Evolutionary conservation across 192 early-diverging fungal genomes (phyloP).

Genomic region (Dimargaris cristalligena): DNA sequence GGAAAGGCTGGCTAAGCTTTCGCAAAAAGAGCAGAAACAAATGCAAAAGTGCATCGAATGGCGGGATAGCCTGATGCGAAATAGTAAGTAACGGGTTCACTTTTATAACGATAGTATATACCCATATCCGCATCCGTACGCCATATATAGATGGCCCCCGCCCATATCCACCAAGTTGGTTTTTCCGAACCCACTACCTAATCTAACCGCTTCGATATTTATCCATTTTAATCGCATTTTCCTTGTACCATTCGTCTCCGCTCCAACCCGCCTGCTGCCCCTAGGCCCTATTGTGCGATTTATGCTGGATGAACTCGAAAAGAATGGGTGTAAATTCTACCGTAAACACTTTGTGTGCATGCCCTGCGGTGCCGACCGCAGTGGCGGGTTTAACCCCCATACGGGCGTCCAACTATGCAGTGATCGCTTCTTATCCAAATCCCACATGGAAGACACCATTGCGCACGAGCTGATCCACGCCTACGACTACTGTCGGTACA

Average conservation of each 20-base stretch:
- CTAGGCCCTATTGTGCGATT: slow-evolving; percentile 70
- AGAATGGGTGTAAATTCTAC: slow-evolving; percentile 41
- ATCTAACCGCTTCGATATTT: neutral
- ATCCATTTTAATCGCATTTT: neutral
- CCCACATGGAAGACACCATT: slow-evolving; percentile 82
- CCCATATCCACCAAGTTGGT: neutral
- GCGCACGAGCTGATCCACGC: slow-evolving; percentile 86
- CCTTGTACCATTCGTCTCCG: neutral
- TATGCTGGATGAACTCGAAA: slow-evolving; percentile 62
- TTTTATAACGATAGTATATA: neutral
- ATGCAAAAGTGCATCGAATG: neutral
- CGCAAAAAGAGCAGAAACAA: too few species aligned
- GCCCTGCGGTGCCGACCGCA: slow-evolving; percentile 61
- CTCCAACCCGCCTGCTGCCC: neutral
- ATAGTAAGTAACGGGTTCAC: slow-evolving; percentile 21
- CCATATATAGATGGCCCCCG: neutral
- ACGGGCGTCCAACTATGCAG: slow-evolving; percentile 75
- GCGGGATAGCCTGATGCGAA: slow-evolving; percentile 11
- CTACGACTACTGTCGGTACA: slow-evolving; percentile 58
- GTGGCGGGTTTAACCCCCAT: slow-evolving; percentile 74
- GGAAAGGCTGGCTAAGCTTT: too few species aligned
- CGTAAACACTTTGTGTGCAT: slow-evolving; percentile 55
- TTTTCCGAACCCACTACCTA: neutral
- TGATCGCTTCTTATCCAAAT: slow-evolving; percentile 58
- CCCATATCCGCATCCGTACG: too few species aligned